A percentile compares a stretch with the other conserved stretches of the same genome.
Conservation (phyloP, 2,329 filamentous ascomycete genomes). For the Microsporum canis region DNA sequence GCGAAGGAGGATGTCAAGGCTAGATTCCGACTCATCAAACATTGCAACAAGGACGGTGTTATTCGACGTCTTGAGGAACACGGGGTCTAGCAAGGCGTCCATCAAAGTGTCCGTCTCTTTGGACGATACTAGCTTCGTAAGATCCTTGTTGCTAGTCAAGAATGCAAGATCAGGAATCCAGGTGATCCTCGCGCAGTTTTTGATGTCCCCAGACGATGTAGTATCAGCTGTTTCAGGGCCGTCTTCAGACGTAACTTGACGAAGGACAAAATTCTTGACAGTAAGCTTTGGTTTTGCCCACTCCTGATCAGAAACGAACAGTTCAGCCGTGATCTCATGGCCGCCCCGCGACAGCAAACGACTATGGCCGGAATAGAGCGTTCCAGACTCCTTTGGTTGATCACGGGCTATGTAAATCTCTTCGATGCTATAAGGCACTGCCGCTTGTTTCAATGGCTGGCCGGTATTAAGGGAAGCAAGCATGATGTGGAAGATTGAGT, state of each 20-base stretch:
- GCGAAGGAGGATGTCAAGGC: no score
- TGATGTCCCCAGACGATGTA: background rate
- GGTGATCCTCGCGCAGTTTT: background rate
- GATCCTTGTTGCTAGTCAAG: no score
- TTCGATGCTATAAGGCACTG: background rate
- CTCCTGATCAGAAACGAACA: background rate
- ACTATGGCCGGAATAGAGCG: background rate
- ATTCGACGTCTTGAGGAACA: no score
- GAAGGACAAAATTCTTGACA: background rate
- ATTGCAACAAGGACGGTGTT: no score
- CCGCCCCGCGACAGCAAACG: background rate
- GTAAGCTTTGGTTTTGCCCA: background rate
- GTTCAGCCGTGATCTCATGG: background rate
- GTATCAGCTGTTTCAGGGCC: background rate
- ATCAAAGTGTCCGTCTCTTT: no score
- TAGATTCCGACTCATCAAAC: no score
- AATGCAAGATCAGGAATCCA: no score
- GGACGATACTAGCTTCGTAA: no score
- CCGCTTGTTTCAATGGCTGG: slow-evolving; percentile 1
- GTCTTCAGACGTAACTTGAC: background rate
- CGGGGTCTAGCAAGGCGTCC: no score
- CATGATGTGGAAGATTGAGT: slow-evolving; percentile 14
- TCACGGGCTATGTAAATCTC: background rate
- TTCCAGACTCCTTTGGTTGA: background rate
- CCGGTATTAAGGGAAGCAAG: background rate